phyloP scores from a whole-genome alignment of 2,329 filamentous ascomycete species.

The Exophiala sideris region DNA sequence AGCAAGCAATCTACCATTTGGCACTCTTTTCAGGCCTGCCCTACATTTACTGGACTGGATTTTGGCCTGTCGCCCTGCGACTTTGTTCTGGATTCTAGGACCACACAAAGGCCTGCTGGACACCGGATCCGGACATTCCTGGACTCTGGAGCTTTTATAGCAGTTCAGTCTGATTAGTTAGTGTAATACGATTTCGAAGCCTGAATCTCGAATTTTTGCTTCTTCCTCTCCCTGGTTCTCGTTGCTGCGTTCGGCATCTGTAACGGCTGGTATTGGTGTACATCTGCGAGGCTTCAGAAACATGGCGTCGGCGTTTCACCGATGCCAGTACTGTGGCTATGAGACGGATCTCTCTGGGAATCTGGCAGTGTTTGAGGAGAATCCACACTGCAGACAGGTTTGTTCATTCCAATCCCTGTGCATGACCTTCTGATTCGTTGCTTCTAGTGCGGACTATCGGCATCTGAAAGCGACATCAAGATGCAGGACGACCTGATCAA shows the following conservation, averaged over 20 bases:
- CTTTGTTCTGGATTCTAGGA: constrained; percentile 18
- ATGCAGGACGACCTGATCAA: constrained; percentile 77
- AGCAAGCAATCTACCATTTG: constrained; percentile 6
- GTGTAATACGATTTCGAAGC: constrained; percentile 28
- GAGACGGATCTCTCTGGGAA: constrained; percentile 36
- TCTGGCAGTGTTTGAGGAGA: constrained; percentile 37
- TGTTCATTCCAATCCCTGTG: constrained; percentile 24
- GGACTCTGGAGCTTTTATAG: constrained; percentile 27
- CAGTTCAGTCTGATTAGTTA: constrained; percentile 27
- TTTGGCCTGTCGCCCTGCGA: not conserved
- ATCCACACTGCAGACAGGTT: constrained; percentile 42
- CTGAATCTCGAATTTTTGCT: constrained; percentile 28
- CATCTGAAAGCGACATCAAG: constrained; percentile 52
- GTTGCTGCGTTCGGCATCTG: constrained; percentile 22
- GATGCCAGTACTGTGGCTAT: constrained; percentile 39
- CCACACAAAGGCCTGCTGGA: not conserved
- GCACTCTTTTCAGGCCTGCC: constrained; percentile 3
- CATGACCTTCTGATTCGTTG: constrained; percentile 25
- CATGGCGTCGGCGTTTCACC: constrained; percentile 40
- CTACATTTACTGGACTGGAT: constrained; percentile 13
- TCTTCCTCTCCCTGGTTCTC: constrained; percentile 22
- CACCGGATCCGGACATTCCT: constrained; percentile 19
- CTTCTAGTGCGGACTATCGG: constrained; percentile 42
- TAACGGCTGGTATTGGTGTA: constrained; percentile 19
- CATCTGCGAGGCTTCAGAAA: constrained; percentile 11